Conservation (phyloP, 2,329 filamentous ascomycete species). For the Nothophoma quercina region DNA sequence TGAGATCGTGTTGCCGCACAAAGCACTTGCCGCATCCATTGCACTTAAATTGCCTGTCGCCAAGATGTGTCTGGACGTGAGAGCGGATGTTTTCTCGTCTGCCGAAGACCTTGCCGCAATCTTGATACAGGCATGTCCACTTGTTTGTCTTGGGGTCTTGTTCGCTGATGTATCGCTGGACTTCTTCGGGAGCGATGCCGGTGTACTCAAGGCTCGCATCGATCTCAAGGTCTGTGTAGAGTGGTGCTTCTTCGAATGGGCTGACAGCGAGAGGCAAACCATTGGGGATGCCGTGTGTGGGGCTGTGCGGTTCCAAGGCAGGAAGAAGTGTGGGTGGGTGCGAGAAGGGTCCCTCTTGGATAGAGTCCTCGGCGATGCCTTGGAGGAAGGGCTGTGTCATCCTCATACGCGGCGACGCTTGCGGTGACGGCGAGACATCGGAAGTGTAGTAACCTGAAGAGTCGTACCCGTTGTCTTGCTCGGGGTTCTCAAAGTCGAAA, state of each 20-base stretch:
- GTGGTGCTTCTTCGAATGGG: slow-evolving; percentile 28
- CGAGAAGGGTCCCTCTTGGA: slow-evolving; percentile 42
- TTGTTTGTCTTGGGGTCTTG: slow-evolving; percentile 54
- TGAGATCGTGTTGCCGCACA: slow-evolving; percentile 95
- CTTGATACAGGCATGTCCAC: slow-evolving; percentile 63
- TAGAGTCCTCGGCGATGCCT: slow-evolving; percentile 41
- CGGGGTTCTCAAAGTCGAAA: slow-evolving; percentile 50
- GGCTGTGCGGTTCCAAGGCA: slow-evolving; percentile 30
- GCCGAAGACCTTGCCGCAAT: slow-evolving; percentile 90
- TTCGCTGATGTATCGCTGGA: slow-evolving; percentile 58
- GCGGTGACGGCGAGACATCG: slow-evolving; percentile 57
- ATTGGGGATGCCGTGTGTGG: slow-evolving; percentile 24
- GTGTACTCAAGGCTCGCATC: slow-evolving; percentile 75
- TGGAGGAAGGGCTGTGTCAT: slow-evolving; percentile 46
- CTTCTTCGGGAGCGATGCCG: slow-evolving; percentile 84
- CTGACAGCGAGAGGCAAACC: slow-evolving; percentile 25
- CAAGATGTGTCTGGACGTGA: slow-evolving; percentile 96
- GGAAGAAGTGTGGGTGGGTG: slow-evolving; percentile 41
- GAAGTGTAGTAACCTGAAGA: slow-evolving; percentile 60
- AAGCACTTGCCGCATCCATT: slow-evolving; percentile 95
- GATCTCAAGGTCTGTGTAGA: slow-evolving; percentile 58
- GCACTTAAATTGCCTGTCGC: slow-evolving; percentile 94
- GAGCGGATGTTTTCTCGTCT: slow-evolving; percentile 99
- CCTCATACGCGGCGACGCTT: slow-evolving; percentile 46
- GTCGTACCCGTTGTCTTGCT: slow-evolving; percentile 56